Base-by-base conservation (phyloP, 78 protist species). In the Cavenderia fasciculata region DNA sequence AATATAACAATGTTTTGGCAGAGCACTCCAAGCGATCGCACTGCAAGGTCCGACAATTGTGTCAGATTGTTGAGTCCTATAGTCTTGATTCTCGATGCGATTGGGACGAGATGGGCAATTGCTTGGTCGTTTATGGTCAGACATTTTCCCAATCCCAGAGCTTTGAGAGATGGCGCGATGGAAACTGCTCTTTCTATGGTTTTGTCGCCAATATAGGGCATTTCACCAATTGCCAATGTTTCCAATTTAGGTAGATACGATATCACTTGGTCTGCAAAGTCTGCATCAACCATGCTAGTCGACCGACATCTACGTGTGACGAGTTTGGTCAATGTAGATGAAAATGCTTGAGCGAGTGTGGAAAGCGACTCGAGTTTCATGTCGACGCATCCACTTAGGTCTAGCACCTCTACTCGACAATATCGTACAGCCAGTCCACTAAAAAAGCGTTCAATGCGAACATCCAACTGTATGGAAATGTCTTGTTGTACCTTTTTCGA, bases 371-470 rank as follows among this genome's bases (percentile, higher is more conserved):
- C 90, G 57, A 82, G 29, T 16, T 56, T 47, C 19, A 82, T 25
- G 52, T 82, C 90, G 27, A 57, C 56, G 61, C 90, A 82, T 18
- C 90, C 90, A 52, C 77, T 66, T 18, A 82, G 63, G 33, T 82
- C 90, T 27, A 82, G 57, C 4, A 82, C 78, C 44, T 82, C 90
- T 10, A 82, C 5, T 29, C 90, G 34, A 25, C 52, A 36, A 25
- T 51, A 68, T 44, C 78, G 34, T 11, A 4, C 14, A 57, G 72
- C 23, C 12, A 82, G 12, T 0, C 47, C 57, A 12, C 14, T n/a
- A 33, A 82, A 82, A 36, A 82, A 82, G 0, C 21, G 23, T 6
- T 52, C 69, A n/a, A 68, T 65, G 21, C 71, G 44, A 31, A 27
- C 41, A 5, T 82, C 90, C 27, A 82, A 25, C 31, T 74, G 61